Evolutionary conservation across 1,284 basidiomycete species (phyloP).

Genomic region (Filobasidium uniguttulatum): DNA sequence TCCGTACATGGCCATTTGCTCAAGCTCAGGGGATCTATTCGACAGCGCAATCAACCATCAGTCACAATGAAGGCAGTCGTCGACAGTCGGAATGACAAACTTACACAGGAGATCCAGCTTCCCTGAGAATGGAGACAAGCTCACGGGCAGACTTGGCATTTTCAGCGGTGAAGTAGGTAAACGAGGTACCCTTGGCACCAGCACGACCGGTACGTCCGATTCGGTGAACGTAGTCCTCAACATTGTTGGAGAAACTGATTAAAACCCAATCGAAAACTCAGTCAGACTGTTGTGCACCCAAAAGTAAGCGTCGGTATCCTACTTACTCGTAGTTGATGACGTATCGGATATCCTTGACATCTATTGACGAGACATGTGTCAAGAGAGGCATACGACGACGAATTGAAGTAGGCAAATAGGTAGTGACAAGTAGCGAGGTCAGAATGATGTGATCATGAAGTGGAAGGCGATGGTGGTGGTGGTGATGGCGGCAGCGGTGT

Average conservation of each 20-base stretch:
- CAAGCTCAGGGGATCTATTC: slow-evolving; percentile 58
- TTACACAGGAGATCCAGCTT: slow-evolving; percentile 68
- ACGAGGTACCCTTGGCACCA: slow-evolving; percentile 45
- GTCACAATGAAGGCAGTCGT: neutral
- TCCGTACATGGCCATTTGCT: slow-evolving; percentile 82
- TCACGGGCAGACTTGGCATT: slow-evolving; percentile 91
- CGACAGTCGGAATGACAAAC: no score
- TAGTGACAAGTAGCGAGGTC: no score
- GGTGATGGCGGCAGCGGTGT: no score
- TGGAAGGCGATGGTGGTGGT: no score
- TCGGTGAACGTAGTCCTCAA: slow-evolving; percentile 42
- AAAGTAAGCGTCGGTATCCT: neutral
- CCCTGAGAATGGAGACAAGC: slow-evolving; percentile 71
- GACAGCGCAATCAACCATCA: neutral
- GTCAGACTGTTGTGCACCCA: slow-evolving; percentile 15
- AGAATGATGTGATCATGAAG: no score
- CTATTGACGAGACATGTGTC: slow-evolving; percentile 20
- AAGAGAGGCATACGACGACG: no score
- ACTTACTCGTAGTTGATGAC: slow-evolving; percentile 24
- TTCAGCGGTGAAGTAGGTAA: slow-evolving; percentile 91
- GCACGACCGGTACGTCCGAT: slow-evolving; percentile 48
- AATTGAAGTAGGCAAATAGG: no score
- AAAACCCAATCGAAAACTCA: slow-evolving; percentile 54
- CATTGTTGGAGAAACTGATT: slow-evolving; percentile 90
- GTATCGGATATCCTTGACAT: slow-evolving; percentile 36